Evolutionary conservation across 805 yeast genomes (phyloP), one percentile per base, ranked within the genome.

Genomic region (Pichia rugopelliculosa): DNA sequence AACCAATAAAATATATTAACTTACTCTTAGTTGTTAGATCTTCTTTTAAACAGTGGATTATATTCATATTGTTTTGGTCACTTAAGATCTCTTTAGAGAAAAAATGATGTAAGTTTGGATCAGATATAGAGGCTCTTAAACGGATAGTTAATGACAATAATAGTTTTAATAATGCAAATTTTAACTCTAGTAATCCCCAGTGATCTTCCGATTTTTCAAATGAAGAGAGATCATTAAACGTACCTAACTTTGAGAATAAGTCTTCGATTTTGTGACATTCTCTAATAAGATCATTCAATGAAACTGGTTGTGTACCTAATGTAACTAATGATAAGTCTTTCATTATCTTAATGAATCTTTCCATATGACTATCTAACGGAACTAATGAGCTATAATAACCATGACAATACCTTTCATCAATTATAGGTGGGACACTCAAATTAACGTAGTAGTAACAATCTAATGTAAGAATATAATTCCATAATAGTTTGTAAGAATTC

Each of bases 381-480:
- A 20, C 11, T 13, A 42, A 33, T 23, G 34, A 30, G n/a, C 10
- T 17, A 42, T 52, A 50, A 25, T 36, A 42, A 8, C 45, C 51
- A 40, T 47, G 48, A 23, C 51, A 49, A 34, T 22, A 54, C 6
- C 50, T 45, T 20, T 49, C 41, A 39, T 56, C 46, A 21, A 57
- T 47, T 12, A 50, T 20, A 21, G 53, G 43, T 6, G 56, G 56
- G 1, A 44, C 18, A 6, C 48, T 51, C 4, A 39, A n/a, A 9
- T 15, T n/a, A 18, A 45, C 26, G 9, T 44, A 45, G 45, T 49
- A 56, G 8, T n/a, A 20, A 1, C 54, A 41, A 44, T 57, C 60
- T 7, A 37, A 9, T 4, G 20, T 15, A 15, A 50, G 30, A 21
- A 56, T 34, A 44, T 52, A 43, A 38, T 54, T 53, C 60, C 60